Percentiles rank a stretch among this genome's conserved stretches.
These are phyloP conservation scores for Eutrema heterophyllum DNA, from an alignment of 345 rosid species.

Conservation along the genomic window DNA sequence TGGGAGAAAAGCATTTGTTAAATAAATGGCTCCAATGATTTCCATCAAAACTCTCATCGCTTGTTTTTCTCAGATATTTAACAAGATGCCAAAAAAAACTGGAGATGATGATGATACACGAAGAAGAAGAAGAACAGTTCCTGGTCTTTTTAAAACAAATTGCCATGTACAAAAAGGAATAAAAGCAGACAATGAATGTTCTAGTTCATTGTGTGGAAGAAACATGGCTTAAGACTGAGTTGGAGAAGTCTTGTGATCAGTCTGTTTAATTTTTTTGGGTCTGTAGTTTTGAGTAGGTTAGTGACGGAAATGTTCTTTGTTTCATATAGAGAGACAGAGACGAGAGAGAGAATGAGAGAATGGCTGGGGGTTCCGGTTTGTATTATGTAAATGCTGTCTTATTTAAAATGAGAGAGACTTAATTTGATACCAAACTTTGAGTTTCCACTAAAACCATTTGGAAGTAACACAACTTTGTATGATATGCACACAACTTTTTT, in stretches of 20 bases:
- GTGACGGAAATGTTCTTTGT: constrained; percentile 3
- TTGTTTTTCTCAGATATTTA: constrained; percentile 12
- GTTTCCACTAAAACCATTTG: background rate
- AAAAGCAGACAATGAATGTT: constrained; percentile 9
- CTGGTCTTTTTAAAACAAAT: background rate
- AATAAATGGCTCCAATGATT: background rate
- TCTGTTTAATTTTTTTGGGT: constrained; percentile 8
- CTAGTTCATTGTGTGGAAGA: background rate
- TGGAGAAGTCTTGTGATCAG: constrained; percentile 5
- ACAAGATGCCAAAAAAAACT: background rate
- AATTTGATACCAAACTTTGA: background rate
- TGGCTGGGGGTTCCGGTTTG: constrained; percentile 8
- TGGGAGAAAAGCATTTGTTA: background rate
- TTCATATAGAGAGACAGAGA: background rate
- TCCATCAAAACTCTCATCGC: background rate
- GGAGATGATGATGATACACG: background rate
- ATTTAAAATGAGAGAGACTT: background rate
- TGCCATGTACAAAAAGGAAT: constrained; percentile 11
- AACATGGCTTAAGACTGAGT: constrained; percentile 9
- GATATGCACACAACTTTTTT: too few species aligned
- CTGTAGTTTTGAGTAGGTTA: constrained; percentile 30
- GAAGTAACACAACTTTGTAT: background rate
- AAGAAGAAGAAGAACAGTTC: background rate
- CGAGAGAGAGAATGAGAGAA: background rate
- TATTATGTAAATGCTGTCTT: background rate